phyloP scores from a whole-genome alignment of 441 rosid genomes.

The Erodium moschatum region DNA sequence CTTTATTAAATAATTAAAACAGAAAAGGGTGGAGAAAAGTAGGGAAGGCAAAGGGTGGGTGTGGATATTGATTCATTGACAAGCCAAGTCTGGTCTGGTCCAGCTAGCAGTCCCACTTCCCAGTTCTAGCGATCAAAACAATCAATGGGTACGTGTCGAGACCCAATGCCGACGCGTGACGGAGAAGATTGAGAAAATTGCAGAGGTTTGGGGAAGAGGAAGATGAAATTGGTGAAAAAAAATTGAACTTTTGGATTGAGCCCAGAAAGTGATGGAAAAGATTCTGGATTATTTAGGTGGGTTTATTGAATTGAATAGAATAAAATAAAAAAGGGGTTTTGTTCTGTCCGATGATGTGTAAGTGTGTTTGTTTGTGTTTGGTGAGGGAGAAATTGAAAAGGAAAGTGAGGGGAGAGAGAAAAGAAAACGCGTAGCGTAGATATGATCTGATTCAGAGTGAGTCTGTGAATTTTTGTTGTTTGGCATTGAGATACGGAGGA shows the following conservation, averaged over 20 bases:
- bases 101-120: background rate
- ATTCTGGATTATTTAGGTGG: background rate
- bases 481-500: background rate
- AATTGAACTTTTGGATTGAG: too few relatives aligned
- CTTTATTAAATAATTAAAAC: background rate
- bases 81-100: conserved; percentile 2
- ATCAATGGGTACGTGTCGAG: too few relatives aligned
- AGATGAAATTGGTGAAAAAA: background rate
- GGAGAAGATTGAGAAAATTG: background rate
- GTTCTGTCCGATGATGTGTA: background rate
- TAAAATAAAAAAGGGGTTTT: too few relatives aligned
- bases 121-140: too few relatives aligned
- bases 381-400: background rate
- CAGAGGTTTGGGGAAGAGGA: too few relatives aligned
- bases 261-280: background rate
- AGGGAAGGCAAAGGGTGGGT: background rate
- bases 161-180: too few relatives aligned
- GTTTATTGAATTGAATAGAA: too few relatives aligned
- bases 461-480: background rate
- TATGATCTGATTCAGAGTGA: too few relatives aligned
- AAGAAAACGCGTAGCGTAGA: background rate
- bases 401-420: background rate
- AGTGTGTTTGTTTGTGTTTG: background rate
- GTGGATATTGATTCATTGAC: background rate
- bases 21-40: background rate